Evolutionary conservation across 768 basidiomycete genomes (phyloP), one percentile per base, ranked within the genome.

Genomic region (Galerina marginata): DNA sequence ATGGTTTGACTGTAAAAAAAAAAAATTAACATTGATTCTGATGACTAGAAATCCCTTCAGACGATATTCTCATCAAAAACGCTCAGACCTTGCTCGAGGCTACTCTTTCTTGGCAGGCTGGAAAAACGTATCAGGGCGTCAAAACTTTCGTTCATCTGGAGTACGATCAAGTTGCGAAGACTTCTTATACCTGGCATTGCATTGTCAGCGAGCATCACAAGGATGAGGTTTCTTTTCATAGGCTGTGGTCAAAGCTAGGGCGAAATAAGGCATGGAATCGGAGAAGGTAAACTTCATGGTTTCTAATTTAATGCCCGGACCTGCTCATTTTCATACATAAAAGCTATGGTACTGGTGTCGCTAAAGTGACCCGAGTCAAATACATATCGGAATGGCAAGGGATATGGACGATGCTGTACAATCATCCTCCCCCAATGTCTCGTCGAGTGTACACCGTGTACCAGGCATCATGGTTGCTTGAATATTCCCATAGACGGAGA

Each of bases 361-460:
- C 83, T 70, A 84, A 85, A 66, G 83, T 81, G 4, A 79, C 79
- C 6, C 71, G 76, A 44, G 73, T 89, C 68, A 81, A 83, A 71
- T 77, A 77, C 39, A 74, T 88, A 54, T 86, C 85, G 2, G 77
- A 81, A 14, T 80, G 74, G 9, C 81, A 83, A 61, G 77, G 81
- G 2, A 81, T 88, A 62, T 89, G 86, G 87, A 80, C 83, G 0
- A 69, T 84, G 59, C 80, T 81, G 61, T 86, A 86, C 67, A 80
- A 77, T 12, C 86, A 83, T 67, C 75, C 82, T 1, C 77, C 86
- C 9, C 83, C 87, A 4, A 67, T 89, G 40, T 86, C 86, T 15
- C 83, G 86, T 3, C 82, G 87, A 11, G 77, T 86, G 36, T 89
- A 88, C 67, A 88, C 87, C 9, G 80, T 86, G 20, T 74, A 84